A percentile compares a stretch with the other conserved stretches of the same genome.
phyloP scores from a whole-genome alignment of 768 basidiomycete genomes.

The Lactarius akahatsu region DNA sequence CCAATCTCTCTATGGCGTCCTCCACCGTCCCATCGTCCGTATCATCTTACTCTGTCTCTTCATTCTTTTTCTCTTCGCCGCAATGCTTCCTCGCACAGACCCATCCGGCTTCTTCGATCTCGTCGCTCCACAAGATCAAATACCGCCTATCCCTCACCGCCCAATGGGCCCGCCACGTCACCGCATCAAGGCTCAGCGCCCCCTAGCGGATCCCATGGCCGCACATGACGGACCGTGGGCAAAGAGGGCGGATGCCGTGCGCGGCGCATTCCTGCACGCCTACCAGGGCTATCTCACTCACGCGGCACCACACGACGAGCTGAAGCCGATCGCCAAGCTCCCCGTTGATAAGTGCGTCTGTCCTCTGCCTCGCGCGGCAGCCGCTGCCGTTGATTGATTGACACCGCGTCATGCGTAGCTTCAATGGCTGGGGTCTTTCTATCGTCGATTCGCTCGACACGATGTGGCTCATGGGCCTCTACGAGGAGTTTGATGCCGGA shows the following conservation, averaged over 20 bases:
- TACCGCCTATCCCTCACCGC: neutral
- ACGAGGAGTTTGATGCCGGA: slow-evolving; percentile 67
- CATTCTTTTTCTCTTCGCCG: neutral
- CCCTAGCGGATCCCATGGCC: neutral
- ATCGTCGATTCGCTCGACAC: slow-evolving; percentile 84
- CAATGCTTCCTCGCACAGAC: slow-evolving; percentile 5
- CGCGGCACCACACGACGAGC: slow-evolving; percentile 63
- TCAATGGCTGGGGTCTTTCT: slow-evolving; percentile 80
- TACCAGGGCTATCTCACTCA: slow-evolving; percentile 61
- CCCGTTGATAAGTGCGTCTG: slow-evolving; percentile 50
- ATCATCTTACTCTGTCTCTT: neutral
- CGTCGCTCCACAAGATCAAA: neutral
- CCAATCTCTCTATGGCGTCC: neutral
- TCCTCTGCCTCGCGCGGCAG: neutral
- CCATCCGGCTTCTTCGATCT: neutral
- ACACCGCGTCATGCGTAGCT: slow-evolving; percentile 41
- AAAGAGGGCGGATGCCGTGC: slow-evolving; percentile 55
- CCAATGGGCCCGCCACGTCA: neutral
- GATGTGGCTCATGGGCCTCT: slow-evolving; percentile 75
- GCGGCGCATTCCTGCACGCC: slow-evolving; percentile 61
- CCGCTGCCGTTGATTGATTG: neutral
- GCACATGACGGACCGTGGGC: slow-evolving; percentile 41
- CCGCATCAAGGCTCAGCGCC: slow-evolving; percentile 11
- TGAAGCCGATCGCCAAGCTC: slow-evolving; percentile 51
- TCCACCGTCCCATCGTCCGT: slow-evolving; percentile 12